Percentiles rank a stretch among this genome's conserved stretches.
Evolutionary conservation across 2,329 filamentous ascomycete species (phyloP).

Genomic region (Phaeoacremonium minimum): DNA sequence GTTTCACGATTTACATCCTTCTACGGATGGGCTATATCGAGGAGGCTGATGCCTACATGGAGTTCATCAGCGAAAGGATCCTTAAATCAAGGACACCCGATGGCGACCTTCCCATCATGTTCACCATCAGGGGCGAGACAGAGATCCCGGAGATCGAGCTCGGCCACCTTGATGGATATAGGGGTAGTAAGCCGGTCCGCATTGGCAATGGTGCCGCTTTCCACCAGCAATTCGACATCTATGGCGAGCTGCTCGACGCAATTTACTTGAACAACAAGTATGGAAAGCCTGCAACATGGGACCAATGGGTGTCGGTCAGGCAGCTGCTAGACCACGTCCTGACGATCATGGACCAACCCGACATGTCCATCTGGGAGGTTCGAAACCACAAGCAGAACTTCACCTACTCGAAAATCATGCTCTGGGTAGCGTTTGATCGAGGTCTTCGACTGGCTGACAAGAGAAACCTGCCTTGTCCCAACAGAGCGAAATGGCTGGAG

Average conservation of each 20-base stretch:
- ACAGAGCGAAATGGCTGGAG: slow-evolving; percentile 60
- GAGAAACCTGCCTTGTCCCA: slow-evolving; percentile 70
- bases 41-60: slow-evolving; percentile 75
- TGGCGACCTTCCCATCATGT: slow-evolving; percentile 73
- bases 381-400: slow-evolving; percentile 73
- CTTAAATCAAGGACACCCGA: slow-evolving; percentile 54
- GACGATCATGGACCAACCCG: slow-evolving; percentile 60
- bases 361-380: slow-evolving; percentile 85
- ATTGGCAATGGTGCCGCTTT: slow-evolving; percentile 75
- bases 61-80: slow-evolving; percentile 71
- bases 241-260: slow-evolving; percentile 72
- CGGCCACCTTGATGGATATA: slow-evolving; percentile 67
- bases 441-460: slow-evolving; percentile 71
- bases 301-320: slow-evolving; percentile 68
- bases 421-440: slow-evolving; percentile 78
- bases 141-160: slow-evolving; percentile 70
- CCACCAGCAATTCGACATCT: slow-evolving; percentile 75
- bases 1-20: slow-evolving; percentile 74
- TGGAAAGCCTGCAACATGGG: slow-evolving; percentile 71
- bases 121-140: slow-evolving; percentile 70
- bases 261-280: slow-evolving; percentile 79
- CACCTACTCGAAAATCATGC: slow-evolving; percentile 77
- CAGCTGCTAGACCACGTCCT: slow-evolving; percentile 70
- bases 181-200: slow-evolving; percentile 65
- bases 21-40: slow-evolving; percentile 70